phyloP scores from a whole-genome alignment of 768 basidiomycete genomes.

The Mycena galopus region DNA sequence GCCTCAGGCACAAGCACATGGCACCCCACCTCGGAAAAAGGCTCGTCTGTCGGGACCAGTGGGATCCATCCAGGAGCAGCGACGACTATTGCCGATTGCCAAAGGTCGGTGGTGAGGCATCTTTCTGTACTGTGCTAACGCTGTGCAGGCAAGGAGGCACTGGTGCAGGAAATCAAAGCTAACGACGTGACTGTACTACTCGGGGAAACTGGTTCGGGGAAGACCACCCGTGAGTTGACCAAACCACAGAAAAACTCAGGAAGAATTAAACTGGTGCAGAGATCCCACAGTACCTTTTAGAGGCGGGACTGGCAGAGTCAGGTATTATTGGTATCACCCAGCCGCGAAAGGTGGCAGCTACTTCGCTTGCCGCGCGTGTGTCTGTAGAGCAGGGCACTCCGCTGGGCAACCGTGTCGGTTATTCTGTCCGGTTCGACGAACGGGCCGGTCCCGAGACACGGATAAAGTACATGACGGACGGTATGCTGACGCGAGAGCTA shows the following conservation, averaged over 20 bases:
- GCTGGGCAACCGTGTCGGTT: slow-evolving; percentile 88
- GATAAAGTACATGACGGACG: slow-evolving; percentile 97
- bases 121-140: not conserved
- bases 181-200: slow-evolving; percentile 91
- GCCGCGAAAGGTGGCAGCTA: slow-evolving; percentile 95
- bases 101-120: slow-evolving; percentile 62
- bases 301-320: slow-evolving; percentile 77
- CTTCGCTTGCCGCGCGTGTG: slow-evolving; percentile 92
- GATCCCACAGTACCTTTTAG: slow-evolving; percentile 95
- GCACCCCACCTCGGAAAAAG: slow-evolving; percentile 32
- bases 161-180: slow-evolving; percentile 77
- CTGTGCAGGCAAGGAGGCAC: slow-evolving; percentile 76
- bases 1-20: slow-evolving; percentile 38
- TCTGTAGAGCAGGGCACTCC: slow-evolving; percentile 82
- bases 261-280: slow-evolving; percentile 62
- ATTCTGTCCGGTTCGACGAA: slow-evolving; percentile 97
- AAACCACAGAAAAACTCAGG: not conserved
- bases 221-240: slow-evolving; percentile 88
- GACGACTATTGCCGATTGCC: slow-evolving; percentile 82
- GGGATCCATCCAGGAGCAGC: slow-evolving; percentile 69
- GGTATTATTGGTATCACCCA: slow-evolving; percentile 94
- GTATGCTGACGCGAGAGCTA: slow-evolving; percentile 96
- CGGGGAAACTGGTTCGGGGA: slow-evolving; percentile 98
- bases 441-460: slow-evolving; percentile 75
- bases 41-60: slow-evolving; percentile 35